A percentile compares a stretch with the other conserved stretches of the same genome.
Conservation (phyloP, 2,329 filamentous ascomycete species). For the Fusarium sp. region DNA sequence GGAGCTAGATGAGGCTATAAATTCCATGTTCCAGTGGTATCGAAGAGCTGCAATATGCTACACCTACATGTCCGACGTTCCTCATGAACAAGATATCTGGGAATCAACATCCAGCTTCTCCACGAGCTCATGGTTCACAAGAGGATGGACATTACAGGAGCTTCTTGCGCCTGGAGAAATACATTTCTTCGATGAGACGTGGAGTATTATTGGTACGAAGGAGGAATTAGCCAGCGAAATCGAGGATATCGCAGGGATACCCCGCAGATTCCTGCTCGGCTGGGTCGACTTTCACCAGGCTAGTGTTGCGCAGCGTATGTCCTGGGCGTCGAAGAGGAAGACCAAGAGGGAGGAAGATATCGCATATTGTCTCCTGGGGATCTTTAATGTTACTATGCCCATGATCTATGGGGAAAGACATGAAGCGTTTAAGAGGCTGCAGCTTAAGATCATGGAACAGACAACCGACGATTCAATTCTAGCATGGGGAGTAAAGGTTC, state of each 20-base stretch:
- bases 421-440: neutral
- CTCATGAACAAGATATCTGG: neutral
- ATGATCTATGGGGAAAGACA: slow-evolving; percentile 1
- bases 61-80: neutral
- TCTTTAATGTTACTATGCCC: neutral
- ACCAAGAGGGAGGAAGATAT: slow-evolving; percentile 6
- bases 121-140: neutral
- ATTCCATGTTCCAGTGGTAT: slow-evolving; percentile 12
- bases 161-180: neutral
- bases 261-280: neutral
- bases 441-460: slow-evolving; percentile 1
- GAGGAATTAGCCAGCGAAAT: neutral
- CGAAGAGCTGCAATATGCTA: neutral
- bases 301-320: slow-evolving; percentile 7
- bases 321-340: neutral
- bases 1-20: slow-evolving; percentile 1
- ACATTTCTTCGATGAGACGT: neutral
- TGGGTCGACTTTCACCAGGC: neutral
- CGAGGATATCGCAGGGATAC: neutral
- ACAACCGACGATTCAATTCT: slow-evolving; percentile 1
- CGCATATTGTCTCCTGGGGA: neutral
- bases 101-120: neutral
- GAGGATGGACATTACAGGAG: slow-evolving; percentile 10
- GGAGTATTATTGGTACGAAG: neutral
- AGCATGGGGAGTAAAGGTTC: neutral